Conservation (phyloP, 164 flowering plant species). For the Dillenia suffruticosa region DNA sequence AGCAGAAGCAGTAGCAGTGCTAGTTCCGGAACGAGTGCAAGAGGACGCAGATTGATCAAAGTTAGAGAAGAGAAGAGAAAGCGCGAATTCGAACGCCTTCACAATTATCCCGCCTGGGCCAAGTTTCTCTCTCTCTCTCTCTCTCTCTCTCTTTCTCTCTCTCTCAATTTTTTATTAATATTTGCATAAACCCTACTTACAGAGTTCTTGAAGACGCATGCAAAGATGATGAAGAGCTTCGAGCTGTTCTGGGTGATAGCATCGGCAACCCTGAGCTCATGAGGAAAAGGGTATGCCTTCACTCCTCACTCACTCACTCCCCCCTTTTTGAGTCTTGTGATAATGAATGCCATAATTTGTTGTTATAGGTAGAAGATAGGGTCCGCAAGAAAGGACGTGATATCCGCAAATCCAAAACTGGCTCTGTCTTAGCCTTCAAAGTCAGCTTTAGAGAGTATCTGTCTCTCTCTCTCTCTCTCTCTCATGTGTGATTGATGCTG, state of each 20-base stretch:
- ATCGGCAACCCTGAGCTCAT: constrained; percentile 94
- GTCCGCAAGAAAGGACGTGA: constrained; percentile 71
- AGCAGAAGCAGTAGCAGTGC: constrained; percentile 11
- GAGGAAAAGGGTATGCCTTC: constrained; percentile 52
- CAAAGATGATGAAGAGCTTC: constrained; percentile 66
- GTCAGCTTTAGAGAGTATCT: constrained; percentile 94
- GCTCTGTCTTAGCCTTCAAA: constrained; percentile 85
- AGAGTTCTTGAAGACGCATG: constrained; percentile 86
- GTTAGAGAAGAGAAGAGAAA: constrained; percentile 82
- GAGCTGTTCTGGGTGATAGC: constrained; percentile 87
- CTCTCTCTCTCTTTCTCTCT: background rate
- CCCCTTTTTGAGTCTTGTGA: background rate
- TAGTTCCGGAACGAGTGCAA: constrained; percentile 80
- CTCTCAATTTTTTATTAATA: background rate
- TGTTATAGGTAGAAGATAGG: constrained; percentile 64
- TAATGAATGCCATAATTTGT: background rate
- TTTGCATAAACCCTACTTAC: background rate
- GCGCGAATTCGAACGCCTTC: constrained; percentile 59
- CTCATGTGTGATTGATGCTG: too few species aligned
- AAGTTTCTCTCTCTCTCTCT: constrained; percentile 24
- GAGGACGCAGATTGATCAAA: constrained; percentile 70
- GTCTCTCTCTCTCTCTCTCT: background rate
- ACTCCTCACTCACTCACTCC: background rate
- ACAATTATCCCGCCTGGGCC: constrained; percentile 89
- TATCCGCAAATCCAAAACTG: constrained; percentile 66